Evolutionary conservation across 306 rosid species (phyloP).

Genomic region (Sesbania bispinosa): DNA sequence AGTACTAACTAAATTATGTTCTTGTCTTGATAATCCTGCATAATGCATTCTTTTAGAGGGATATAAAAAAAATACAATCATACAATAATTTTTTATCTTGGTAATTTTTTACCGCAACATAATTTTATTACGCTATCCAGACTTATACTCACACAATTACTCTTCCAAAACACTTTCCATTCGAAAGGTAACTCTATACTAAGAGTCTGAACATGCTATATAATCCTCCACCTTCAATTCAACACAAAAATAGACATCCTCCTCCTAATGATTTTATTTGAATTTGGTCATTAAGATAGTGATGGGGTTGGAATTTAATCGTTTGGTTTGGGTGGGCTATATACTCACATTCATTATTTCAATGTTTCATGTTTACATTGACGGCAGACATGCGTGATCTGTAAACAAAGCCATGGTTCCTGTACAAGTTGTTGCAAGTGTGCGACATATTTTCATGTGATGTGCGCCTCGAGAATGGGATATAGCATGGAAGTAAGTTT

Average conservation of each 20-base stretch:
- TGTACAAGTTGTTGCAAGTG: slow-evolving; percentile 89
- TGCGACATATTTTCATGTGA: slow-evolving; percentile 81
- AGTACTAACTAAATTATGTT: neutral
- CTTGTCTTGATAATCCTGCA: neutral
- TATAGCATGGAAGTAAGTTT: slow-evolving; percentile 86
- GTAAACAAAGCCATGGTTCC: slow-evolving; percentile 87
- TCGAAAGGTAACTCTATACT: neutral
- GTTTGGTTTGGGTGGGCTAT: neutral
- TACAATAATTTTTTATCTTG: neutral
- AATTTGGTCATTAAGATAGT: neutral
- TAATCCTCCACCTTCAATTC: neutral
- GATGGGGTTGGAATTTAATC: neutral
- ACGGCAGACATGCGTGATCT: slow-evolving; percentile 75
- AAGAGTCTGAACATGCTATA: neutral
- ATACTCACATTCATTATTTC: neutral
- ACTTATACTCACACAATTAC: neutral
- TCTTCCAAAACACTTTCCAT: neutral
- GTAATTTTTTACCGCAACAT: neutral
- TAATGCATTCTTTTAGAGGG: neutral
- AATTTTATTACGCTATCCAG: neutral
- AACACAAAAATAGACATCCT: neutral
- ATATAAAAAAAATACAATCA: neutral
- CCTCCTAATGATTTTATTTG: neutral
- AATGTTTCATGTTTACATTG: slow-evolving; percentile 22
- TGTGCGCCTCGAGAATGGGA: slow-evolving; percentile 84